Evolutionary conservation across 805 yeast genomes (phyloP).

Genomic region (Metschnikowia peoriensis): DNA sequence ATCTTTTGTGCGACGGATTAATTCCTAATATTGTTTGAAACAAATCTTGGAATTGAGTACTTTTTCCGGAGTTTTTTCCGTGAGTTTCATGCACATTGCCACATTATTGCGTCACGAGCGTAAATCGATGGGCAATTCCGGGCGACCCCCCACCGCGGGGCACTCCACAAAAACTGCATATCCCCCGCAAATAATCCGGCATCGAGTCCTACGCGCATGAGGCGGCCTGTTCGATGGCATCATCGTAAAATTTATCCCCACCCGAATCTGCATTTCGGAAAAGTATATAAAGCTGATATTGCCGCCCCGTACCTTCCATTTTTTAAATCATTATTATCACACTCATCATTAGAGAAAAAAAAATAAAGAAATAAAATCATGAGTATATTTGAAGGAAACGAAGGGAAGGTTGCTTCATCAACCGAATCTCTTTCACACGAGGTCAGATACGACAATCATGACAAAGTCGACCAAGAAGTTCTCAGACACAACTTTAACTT

Average conservation of each 20-base stretch:
- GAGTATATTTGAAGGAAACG: constrained; percentile 20
- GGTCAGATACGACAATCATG: constrained; percentile 18
- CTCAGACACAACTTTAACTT: constrained; percentile 33
- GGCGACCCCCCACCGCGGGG: constrained; percentile 1
- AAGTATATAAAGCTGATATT: neutral
- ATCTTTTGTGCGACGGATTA: neutral
- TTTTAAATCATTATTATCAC: neutral
- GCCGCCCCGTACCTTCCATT: neutral
- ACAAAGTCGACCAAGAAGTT: constrained; percentile 27
- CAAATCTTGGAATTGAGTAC: neutral
- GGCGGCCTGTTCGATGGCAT: neutral
- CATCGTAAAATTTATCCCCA: constrained; percentile 6
- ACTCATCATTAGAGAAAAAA: neutral
- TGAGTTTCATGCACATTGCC: neutral
- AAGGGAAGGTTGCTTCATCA: constrained; percentile 17
- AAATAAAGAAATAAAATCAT: constrained; percentile 1
- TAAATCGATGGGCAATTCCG: neutral
- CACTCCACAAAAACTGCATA: constrained; percentile 9
- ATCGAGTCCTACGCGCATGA: neutral
- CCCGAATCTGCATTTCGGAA: neutral
- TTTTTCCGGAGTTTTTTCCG: neutral
- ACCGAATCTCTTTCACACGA: constrained; percentile 18
- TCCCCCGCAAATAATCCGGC: constrained; percentile 1
- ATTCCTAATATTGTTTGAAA: neutral
- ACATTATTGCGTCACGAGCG: neutral